phyloP scores from a whole-genome alignment of 1,284 basidiomycete species.

The Apiotrichum montevideense region DNA sequence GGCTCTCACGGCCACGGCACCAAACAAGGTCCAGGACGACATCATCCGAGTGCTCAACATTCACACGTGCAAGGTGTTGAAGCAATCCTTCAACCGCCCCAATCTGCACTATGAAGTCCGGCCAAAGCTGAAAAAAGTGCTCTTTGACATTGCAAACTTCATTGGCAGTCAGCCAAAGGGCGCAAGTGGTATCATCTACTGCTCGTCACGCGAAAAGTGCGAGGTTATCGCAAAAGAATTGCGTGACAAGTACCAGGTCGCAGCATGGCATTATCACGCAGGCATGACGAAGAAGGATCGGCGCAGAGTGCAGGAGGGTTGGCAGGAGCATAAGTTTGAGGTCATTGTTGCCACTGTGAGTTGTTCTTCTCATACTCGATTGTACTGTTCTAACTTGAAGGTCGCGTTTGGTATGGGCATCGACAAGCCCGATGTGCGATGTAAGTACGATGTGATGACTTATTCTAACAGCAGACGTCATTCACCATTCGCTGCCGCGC shows the following conservation, averaged over 20 bases:
- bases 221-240: conserved; percentile 70
- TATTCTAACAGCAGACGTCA: conserved; percentile 56
- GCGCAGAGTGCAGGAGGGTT: conserved; percentile 60
- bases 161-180: conserved; percentile 58
- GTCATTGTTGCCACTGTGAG: conserved; percentile 82
- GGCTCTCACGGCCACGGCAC: conserved; percentile 93
- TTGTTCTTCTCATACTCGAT: neutral
- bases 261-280: conserved; percentile 82
- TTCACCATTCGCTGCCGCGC: conserved; percentile 65
- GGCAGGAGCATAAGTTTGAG: conserved; percentile 66
- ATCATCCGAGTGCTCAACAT: conserved; percentile 70
- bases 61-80: conserved; percentile 56
- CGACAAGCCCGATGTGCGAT: conserved; percentile 68
- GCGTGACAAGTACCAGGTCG: conserved; percentile 55
- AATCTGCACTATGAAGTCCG: conserved; percentile 82
- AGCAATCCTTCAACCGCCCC: conserved; percentile 84
- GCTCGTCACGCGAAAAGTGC: conserved; percentile 63
- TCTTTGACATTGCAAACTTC: conserved; percentile 65
- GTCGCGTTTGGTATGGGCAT: conserved; percentile 97
- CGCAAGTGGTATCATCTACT: conserved; percentile 84
- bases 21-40: conserved; percentile 67
- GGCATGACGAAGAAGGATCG: conserved; percentile 63
- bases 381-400: conserved; percentile 39
- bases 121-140: conserved; percentile 54
- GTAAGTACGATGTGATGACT: conserved; percentile 42